phyloP scores from a whole-genome alignment of 176 grass and related monocot species.

The Pontederia paniculata region DNA sequence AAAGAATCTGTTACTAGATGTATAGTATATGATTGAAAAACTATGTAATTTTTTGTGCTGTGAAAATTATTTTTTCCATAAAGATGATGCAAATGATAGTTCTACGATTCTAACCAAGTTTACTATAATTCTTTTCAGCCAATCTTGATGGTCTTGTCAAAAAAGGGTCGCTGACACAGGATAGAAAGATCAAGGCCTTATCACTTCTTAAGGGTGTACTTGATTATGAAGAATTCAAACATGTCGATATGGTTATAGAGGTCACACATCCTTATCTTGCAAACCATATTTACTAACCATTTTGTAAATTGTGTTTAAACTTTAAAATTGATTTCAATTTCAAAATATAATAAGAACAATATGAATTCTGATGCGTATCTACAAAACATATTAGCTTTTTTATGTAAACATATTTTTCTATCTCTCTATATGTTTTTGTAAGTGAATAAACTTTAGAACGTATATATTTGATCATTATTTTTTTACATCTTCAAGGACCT shows the following conservation, averaged over 20 bases:
- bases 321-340: too few relatives aligned
- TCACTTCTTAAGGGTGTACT: slow-evolving; percentile 75
- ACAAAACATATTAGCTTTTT: too few relatives aligned
- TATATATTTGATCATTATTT: background rate
- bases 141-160: slow-evolving; percentile 92
- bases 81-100: background rate
- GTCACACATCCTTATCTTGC: slow-evolving; percentile 13
- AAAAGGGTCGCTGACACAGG: slow-evolving; percentile 81
- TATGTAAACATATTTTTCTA: too few relatives aligned
- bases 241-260: slow-evolving; percentile 99
- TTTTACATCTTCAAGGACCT: background rate
- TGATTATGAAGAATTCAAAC: slow-evolving; percentile 86
- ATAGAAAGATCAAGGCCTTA: slow-evolving; percentile 77
- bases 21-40: too few relatives aligned
- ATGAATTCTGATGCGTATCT: too few relatives aligned
- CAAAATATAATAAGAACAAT: too few relatives aligned
- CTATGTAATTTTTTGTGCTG: too few relatives aligned
- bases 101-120: slow-evolving; percentile 10
- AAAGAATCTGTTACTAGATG: too few relatives aligned
- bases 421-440: background rate
- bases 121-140: slow-evolving; percentile 21
- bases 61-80: too few relatives aligned
- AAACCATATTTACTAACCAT: too few relatives aligned
- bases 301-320: too few relatives aligned
- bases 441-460: background rate